These are phyloP conservation scores for Clitoria ternatea DNA, from an alignment of 306 rosid species.

Conservation along the genomic window DNA sequence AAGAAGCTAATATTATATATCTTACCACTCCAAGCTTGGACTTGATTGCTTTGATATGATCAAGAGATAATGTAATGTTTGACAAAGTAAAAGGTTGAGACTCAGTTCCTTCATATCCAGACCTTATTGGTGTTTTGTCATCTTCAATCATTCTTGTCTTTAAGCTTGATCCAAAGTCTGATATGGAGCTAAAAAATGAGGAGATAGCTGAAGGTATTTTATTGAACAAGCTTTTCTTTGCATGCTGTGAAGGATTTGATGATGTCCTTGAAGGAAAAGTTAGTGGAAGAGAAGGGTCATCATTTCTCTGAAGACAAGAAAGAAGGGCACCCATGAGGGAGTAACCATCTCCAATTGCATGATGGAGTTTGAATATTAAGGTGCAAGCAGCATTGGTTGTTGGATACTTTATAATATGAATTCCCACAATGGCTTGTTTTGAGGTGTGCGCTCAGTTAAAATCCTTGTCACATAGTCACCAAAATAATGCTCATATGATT, in stretches of 20 bases:
- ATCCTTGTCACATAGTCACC: slow-evolving; percentile 37
- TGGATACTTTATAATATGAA: slow-evolving; percentile 51
- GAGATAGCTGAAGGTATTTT: slow-evolving; percentile 1
- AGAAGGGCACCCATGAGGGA: slow-evolving; percentile 62
- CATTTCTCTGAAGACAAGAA: slow-evolving; percentile 46
- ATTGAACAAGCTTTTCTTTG: not conserved
- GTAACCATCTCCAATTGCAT: slow-evolving; percentile 64
- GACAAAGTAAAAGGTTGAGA: slow-evolving; percentile 28
- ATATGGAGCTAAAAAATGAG: slow-evolving; percentile 11
- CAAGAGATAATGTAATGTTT: slow-evolving; percentile 39
- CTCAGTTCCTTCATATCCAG: slow-evolving; percentile 40
- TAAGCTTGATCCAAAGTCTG: slow-evolving; percentile 38
- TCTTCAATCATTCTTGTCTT: slow-evolving; percentile 34
- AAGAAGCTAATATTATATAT: no score
- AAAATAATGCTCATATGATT: slow-evolving; percentile 32
- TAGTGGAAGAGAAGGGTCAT: slow-evolving; percentile 53
- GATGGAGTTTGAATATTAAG: slow-evolving; percentile 41
- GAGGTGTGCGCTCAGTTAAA: slow-evolving; percentile 15
- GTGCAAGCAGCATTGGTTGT: slow-evolving; percentile 47
- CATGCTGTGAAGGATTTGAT: not conserved
- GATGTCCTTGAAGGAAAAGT: slow-evolving; percentile 41
- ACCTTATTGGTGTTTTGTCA: slow-evolving; percentile 52
- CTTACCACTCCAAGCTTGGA: slow-evolving; percentile 61
- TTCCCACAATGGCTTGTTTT: slow-evolving; percentile 52
- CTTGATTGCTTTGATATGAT: slow-evolving; percentile 43